phyloP scores from a whole-genome alignment of 148 eudicot species.

The Heliosperma pusillum region DNA sequence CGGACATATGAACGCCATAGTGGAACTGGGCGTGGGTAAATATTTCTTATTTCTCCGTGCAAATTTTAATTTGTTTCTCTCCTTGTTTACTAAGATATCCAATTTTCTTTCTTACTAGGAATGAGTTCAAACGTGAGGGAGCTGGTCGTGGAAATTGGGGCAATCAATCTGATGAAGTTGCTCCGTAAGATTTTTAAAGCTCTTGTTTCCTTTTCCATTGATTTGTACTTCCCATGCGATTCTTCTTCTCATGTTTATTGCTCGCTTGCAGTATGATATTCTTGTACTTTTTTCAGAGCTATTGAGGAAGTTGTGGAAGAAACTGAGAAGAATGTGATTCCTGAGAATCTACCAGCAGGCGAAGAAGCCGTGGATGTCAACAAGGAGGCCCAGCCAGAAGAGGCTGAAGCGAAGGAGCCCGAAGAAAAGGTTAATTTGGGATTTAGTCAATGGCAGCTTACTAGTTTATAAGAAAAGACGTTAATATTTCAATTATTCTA shows the following conservation, averaged over 20 bases:
- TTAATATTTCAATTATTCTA: background rate
- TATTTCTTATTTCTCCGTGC: background rate
- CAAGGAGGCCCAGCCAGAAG: constrained; percentile 60
- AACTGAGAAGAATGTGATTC: constrained; percentile 45
- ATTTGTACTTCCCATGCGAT: background rate
- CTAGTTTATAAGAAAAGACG: background rate
- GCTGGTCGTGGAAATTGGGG: constrained; percentile 99
- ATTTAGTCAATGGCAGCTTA: background rate
- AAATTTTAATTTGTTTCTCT: background rate
- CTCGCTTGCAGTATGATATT: constrained; percentile 10
- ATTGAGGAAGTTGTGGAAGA: constrained; percentile 56
- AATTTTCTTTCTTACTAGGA: constrained; percentile 26
- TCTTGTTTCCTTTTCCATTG: background rate
- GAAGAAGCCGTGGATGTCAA: constrained; percentile 52
- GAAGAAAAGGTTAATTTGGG: constrained; percentile 61
- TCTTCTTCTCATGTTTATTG: background rate
- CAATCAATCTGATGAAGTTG: constrained; percentile 57
- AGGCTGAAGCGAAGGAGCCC: constrained; percentile 77
- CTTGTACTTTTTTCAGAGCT: constrained; percentile 34
- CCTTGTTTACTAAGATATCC: background rate
- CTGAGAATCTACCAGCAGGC: constrained; percentile 56
- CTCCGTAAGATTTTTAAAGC: constrained; percentile 44
- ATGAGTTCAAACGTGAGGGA: constrained; percentile 82
- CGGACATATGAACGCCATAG: constrained; percentile 63
- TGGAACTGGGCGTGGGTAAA: constrained; percentile 78